Evolutionary conservation across 306 rosid genomes (phyloP), one percentile per base, ranked within the genome.

Genomic region (Heteromeles arbutifolia): DNA sequence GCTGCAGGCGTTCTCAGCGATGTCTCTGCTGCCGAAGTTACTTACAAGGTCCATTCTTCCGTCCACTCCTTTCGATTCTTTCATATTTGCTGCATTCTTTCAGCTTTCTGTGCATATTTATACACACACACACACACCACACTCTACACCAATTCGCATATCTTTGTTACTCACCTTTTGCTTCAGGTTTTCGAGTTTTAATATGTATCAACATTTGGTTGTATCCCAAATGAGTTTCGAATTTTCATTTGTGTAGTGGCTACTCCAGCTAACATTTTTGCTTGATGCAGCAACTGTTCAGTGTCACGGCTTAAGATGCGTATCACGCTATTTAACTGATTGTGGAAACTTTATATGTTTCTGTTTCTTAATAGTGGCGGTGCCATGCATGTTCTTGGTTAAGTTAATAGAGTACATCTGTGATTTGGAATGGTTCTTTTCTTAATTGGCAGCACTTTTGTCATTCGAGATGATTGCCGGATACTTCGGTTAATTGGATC

Each of bases 1-100:
- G 53, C 74, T 54, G 82, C 83, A 64, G 89, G 78, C 75, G 70
- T 69, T 59, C 18, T 39, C 7, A 84, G 77, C n/a, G 84, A 89
- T 50, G 53, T 18, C 43, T 74, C 87, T 14, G 79, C 84, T 6
- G 98, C 89, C 54, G 96, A 94, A 81, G 88, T 79, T 44, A 74
- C 56, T 28, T 91, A 90, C 77, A 82, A 66, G 62, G 57, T 52
- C 44, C 44, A 2, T 6, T 37, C 41, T 37, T 37, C 41, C 41
- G 39, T 37, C 41, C 41, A 7, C 10, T 37, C 41, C 41, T 37
- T 37, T 37, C 41, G 41, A 37, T 37, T 37, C 41, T 7, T 37
- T 37, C 41, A 37, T 37, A 41, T 41, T 41, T 9, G 43, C 43
- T 7, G 43, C 43, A 2, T 39, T 39, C 11, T 41, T n/a, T 56